Percentiles rank a stretch among this genome's conserved stretches.
Conservation (phyloP, 2,329 filamentous ascomycete genomes). For the Plenodomus biglobosus region DNA sequence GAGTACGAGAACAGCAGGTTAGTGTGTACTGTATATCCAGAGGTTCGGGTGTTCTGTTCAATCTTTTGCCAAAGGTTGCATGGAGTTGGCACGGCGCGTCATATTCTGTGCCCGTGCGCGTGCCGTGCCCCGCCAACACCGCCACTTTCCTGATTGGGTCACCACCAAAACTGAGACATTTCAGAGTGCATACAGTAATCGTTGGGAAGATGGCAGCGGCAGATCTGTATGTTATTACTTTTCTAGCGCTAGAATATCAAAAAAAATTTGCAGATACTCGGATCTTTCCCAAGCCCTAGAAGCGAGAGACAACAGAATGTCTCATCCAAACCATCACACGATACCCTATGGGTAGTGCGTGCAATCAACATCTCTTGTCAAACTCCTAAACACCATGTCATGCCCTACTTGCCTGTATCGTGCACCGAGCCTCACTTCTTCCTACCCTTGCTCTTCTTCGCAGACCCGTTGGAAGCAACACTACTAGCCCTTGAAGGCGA, state of each 20-base stretch:
- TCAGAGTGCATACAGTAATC: too few species aligned
- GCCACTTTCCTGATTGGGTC: background rate
- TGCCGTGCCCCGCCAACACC: background rate
- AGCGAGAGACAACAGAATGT: background rate
- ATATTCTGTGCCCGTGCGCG: constrained; percentile 1
- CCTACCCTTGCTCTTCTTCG: constrained; percentile 51
- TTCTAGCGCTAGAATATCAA: background rate
- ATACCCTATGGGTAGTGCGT: background rate
- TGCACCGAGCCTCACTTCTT: constrained; percentile 45
- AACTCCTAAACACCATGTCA: constrained; percentile 21
- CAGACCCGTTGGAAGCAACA: constrained; percentile 73
- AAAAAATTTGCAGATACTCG: background rate
- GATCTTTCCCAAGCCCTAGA: background rate
- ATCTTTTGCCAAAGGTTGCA: background rate
- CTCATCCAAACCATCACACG: background rate
- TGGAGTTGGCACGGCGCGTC: background rate
- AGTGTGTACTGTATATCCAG: too few species aligned
- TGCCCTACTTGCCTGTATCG: background rate
- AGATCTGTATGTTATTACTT: background rate
- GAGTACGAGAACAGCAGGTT: too few species aligned
- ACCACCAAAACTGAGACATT: background rate
- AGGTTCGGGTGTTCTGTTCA: too few species aligned
- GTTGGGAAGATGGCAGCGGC: too few species aligned
- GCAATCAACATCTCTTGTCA: background rate
- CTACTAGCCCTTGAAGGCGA: constrained; percentile 84